A percentile compares a stretch with the other conserved stretches of the same genome.
phyloP scores from a whole-genome alignment of 768 basidiomycete species.

The Lactarius evosmus region DNA sequence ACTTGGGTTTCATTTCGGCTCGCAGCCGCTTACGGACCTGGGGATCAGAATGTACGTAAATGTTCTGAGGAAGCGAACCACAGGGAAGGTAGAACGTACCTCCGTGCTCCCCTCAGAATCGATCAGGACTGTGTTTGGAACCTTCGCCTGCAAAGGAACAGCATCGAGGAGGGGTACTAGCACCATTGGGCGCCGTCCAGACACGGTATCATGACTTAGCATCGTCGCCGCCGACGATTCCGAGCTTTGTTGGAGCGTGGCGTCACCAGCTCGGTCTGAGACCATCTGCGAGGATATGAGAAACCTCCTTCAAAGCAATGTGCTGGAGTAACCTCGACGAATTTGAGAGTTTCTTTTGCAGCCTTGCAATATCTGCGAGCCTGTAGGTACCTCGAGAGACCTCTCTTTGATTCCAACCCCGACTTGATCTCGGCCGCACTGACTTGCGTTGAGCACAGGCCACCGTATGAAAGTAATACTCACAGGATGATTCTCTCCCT shows the following conservation, averaged over 20 bases:
- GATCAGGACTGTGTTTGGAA: neutral
- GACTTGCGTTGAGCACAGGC: neutral
- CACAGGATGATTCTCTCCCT: constrained; percentile 5
- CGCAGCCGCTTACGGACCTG: neutral
- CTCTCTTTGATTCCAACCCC: constrained; percentile 7
- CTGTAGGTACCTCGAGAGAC: constrained; percentile 10
- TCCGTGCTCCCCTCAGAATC: neutral
- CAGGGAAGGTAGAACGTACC: neutral
- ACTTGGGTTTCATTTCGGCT: constrained; percentile 2
- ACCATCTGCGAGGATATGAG: constrained; percentile 9
- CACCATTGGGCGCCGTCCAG: neutral
- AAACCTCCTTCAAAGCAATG: neutral
- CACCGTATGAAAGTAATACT: neutral
- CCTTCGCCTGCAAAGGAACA: neutral
- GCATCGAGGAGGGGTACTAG: neutral
- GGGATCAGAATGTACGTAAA: neutral
- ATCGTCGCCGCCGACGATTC: too few relatives aligned
- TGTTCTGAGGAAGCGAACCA: neutral
- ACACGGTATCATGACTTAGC: neutral
- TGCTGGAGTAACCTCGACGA: constrained; percentile 1
- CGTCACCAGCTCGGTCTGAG: neutral
- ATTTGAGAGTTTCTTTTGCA: constrained; percentile 1
- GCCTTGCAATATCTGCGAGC: constrained; percentile 4
- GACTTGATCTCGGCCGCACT: constrained; percentile 3
- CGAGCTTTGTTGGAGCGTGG: neutral